phyloP scores from a whole-genome alignment of 495 filamentous ascomycete genomes.

The Trichodelitschia bisporula region DNA sequence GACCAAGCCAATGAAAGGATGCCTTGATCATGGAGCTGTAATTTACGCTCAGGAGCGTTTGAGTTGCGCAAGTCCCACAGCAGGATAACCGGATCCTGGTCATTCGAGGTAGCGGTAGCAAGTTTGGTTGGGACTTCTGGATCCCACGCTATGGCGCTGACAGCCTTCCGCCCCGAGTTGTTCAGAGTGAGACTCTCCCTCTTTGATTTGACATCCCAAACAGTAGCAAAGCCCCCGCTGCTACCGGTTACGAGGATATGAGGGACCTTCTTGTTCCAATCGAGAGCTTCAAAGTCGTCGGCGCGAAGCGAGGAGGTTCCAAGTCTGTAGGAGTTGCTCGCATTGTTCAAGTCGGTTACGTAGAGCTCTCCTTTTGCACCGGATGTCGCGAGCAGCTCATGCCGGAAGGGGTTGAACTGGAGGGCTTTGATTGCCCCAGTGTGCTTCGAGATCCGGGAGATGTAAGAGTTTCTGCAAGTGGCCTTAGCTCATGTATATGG shows the following conservation, averaged over 20 bases:
- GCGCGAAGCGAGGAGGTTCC: conserved; percentile 69
- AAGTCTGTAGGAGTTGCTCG: conserved; percentile 63
- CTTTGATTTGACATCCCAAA: conserved; percentile 96
- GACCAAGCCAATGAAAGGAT: conserved; percentile 95
- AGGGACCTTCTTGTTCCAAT: conserved; percentile 95
- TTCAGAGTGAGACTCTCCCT: conserved; percentile 89
- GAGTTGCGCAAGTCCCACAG: conserved; percentile 94
- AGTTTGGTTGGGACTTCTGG: conserved; percentile 82
- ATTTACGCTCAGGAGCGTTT: conserved; percentile 73
- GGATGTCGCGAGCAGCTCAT: conserved; percentile 76
- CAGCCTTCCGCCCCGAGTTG: conserved; percentile 72
- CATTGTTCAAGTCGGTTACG: conserved; percentile 80
- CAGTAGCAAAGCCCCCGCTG: conserved; percentile 83
- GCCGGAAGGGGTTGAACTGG: conserved; percentile 90
- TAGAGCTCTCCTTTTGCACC: conserved; percentile 92
- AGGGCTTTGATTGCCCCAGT: conserved; percentile 81
- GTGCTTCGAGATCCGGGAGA: conserved; percentile 82
- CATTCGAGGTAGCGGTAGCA: conserved; percentile 75
- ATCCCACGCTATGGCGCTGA: conserved; percentile 93
- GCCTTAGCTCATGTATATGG: conserved; percentile 3
- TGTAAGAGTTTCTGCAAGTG: conserved; percentile 37
- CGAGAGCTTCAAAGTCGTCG: conserved; percentile 83
- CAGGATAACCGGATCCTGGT: conserved; percentile 67
- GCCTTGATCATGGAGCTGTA: conserved; percentile 76
- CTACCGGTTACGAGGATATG: conserved; percentile 92